These are phyloP conservation scores for Backusella liffmaniae DNA, from an alignment of 192 early-diverging fungal genomes.

Conservation along the genomic window DNA sequence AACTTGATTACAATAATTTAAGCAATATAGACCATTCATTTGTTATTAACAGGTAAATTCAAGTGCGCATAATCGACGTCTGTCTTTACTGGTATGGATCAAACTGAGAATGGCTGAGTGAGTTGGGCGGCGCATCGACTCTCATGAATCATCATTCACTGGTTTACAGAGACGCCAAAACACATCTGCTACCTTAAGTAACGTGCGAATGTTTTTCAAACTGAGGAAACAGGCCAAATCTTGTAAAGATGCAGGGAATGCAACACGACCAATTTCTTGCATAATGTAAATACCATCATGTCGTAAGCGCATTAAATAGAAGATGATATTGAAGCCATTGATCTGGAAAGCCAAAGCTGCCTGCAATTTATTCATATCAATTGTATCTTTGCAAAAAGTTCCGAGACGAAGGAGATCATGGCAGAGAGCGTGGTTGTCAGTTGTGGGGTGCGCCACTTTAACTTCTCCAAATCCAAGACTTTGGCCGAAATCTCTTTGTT, in stretches of 20 bases:
- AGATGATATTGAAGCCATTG: conserved; percentile 13
- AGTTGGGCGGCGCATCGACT: conserved; percentile 16
- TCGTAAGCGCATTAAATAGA: conserved; percentile 15
- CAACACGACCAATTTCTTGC: conserved; percentile 18
- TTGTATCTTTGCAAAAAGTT: conserved; percentile 13
- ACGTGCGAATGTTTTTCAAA: conserved; percentile 23
- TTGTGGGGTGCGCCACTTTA: conserved; percentile 19
- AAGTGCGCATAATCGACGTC: conserved; percentile 5
- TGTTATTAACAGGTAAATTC: conserved; percentile 4
- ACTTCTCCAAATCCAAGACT: conserved; percentile 20
- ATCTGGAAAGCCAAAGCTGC: conserved; percentile 20
- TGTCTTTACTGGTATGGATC: conserved; percentile 11
- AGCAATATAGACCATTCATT: conserved; percentile 1
- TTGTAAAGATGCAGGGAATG: conserved; percentile 14
- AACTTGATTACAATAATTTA: conserved; percentile 2
- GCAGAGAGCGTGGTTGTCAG: conserved; percentile 14
- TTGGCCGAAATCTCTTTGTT: conserved; percentile 5
- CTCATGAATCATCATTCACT: conserved; percentile 12
- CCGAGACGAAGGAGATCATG: conserved; percentile 7
- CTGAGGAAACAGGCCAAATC: conserved; percentile 12
- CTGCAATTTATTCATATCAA: conserved; percentile 20
- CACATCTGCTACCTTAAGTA: conserved; percentile 9
- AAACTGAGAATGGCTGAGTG: conserved; percentile 13
- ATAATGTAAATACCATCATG: conserved; percentile 16
- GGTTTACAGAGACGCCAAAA: conserved; percentile 19